phyloP scores from a whole-genome alignment of 1,284 basidiomycete species.

The Rhodofomes roseus region DNA sequence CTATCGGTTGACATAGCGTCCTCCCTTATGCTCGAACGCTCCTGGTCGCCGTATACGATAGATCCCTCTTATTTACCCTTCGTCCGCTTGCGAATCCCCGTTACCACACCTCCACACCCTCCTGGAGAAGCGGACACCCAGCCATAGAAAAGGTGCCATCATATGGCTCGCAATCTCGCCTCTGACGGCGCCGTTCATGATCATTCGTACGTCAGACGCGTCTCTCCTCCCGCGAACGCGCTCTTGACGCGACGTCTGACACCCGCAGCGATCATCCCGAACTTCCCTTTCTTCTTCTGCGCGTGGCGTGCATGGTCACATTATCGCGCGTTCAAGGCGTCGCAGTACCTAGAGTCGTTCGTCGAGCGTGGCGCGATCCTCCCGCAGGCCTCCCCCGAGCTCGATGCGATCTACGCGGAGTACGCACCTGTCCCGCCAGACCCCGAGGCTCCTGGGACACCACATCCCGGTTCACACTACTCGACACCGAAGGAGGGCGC shows the following conservation, averaged over 20 bases:
- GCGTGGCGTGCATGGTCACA: slow-evolving; percentile 82
- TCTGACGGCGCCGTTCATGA: slow-evolving; percentile 66
- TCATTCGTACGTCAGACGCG: slow-evolving; percentile 56
- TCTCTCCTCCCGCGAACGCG: background rate
- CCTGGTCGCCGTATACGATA: slow-evolving; percentile 24
- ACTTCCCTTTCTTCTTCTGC: slow-evolving; percentile 82
- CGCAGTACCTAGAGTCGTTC: slow-evolving; percentile 62
- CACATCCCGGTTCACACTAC: background rate
- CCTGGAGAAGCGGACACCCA: slow-evolving; percentile 51
- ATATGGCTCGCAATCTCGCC: slow-evolving; percentile 63
- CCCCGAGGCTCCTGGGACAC: slow-evolving; percentile 1
- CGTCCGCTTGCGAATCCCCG: slow-evolving; percentile 46
- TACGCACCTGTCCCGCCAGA: slow-evolving; percentile 27
- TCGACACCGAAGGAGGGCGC: background rate
- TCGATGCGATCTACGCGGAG: slow-evolving; percentile 57
- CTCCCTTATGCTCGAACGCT: background rate
- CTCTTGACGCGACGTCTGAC: background rate
- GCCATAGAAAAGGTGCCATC: slow-evolving; percentile 62
- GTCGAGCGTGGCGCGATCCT: slow-evolving; percentile 51
- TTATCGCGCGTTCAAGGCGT: slow-evolving; percentile 72
- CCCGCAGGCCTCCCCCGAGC: slow-evolving; percentile 45
- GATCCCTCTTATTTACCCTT: slow-evolving; percentile 69
- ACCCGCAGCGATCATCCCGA: slow-evolving; percentile 67
- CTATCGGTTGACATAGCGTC: slow-evolving; percentile 18
- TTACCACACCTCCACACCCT: slow-evolving; percentile 52